Percentiles rank a stretch among this genome's conserved stretches.
These are phyloP conservation scores for Amaranthus hypochondriacus DNA, from an alignment of 148 eudicot genomes.

Conservation along the genomic window DNA sequence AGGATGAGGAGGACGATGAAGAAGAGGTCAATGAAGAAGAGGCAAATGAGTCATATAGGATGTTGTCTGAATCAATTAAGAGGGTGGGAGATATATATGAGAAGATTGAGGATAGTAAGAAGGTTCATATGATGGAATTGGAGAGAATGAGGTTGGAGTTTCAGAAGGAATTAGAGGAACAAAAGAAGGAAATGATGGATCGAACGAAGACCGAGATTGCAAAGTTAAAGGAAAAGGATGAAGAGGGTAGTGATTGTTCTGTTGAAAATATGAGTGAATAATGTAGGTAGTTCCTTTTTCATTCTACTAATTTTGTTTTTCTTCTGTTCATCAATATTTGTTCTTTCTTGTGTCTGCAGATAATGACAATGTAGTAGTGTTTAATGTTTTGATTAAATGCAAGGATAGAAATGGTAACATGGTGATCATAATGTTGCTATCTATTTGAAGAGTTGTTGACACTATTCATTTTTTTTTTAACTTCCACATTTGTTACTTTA, in stretches of 20 bases:
- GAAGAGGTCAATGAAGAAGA: slow-evolving; percentile 28
- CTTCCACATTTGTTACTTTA: background rate
- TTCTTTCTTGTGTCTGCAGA: background rate
- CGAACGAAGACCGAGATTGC: slow-evolving; percentile 67
- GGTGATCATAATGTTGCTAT: background rate
- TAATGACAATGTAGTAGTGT: slow-evolving; percentile 2
- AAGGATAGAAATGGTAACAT: background rate
- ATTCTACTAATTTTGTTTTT: background rate
- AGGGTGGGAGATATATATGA: slow-evolving; percentile 89
- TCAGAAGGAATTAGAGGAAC: slow-evolving; percentile 77
- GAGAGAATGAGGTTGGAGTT: slow-evolving; percentile 83
- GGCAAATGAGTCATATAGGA: slow-evolving; percentile 48
- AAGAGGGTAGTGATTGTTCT: slow-evolving; percentile 40
- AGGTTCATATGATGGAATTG: slow-evolving; percentile 82
- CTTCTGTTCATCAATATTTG: background rate
- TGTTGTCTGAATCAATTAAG: slow-evolving; percentile 76
- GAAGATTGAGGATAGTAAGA: slow-evolving; percentile 87
- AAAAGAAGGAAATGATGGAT: slow-evolving; percentile 86
- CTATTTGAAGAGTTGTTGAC: background rate
- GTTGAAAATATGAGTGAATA: slow-evolving; percentile 50
- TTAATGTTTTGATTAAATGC: background rate
- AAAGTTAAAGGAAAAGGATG: slow-evolving; percentile 46
- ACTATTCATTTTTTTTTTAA: background rate
- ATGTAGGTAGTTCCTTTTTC: slow-evolving; percentile 20
- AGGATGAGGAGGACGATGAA: slow-evolving; percentile 24